A percentile compares a stretch with the other conserved stretches of the same genome.
phyloP scores from a whole-genome alignment of 768 basidiomycete genomes.

The Heimioporus sp. region DNA sequence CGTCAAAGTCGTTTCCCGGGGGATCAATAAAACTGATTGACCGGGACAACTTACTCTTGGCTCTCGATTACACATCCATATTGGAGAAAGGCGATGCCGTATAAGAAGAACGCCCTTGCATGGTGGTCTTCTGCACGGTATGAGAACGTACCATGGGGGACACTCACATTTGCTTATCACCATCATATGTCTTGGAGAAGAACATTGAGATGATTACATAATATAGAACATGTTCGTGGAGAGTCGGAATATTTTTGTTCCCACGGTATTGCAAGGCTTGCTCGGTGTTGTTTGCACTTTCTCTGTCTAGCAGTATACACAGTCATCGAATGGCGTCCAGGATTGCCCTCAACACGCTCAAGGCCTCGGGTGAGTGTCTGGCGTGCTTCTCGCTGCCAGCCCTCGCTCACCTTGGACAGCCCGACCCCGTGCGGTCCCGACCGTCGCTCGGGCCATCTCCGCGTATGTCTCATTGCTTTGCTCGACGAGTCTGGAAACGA shows the following conservation, averaged over 20 bases:
- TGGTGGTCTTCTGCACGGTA: too few species aligned
- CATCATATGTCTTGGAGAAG: too few species aligned
- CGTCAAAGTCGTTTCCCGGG: too few species aligned
- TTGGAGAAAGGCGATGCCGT: too few species aligned
- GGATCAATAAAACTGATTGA: too few species aligned
- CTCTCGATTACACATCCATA: too few species aligned
- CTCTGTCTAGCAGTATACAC: too few species aligned
- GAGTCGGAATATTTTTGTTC: constrained; percentile 33
- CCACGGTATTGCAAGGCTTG: constrained; percentile 10
- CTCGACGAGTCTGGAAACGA: constrained; percentile 4
- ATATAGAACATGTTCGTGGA: constrained; percentile 19
- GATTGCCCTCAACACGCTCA: constrained; percentile 64
- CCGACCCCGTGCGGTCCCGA: constrained; percentile 53
- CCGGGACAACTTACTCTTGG: too few species aligned
- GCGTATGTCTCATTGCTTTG: constrained; percentile 37
- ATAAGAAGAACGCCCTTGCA: too few species aligned
- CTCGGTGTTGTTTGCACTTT: too few species aligned
- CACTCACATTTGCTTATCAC: too few species aligned
- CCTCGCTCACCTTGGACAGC: constrained; percentile 32
- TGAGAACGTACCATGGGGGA: too few species aligned
- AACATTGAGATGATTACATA: constrained; percentile 17
- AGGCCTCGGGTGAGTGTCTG: constrained; percentile 50
- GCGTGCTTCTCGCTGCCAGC: background rate
- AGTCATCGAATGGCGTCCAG: constrained; percentile 56
- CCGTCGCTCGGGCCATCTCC: constrained; percentile 44